A percentile compares a stretch with the other conserved stretches of the same genome.
These are phyloP conservation scores for Diutina catenulata DNA, from an alignment of 1,139 yeast genomes.

Conservation along the genomic window DNA sequence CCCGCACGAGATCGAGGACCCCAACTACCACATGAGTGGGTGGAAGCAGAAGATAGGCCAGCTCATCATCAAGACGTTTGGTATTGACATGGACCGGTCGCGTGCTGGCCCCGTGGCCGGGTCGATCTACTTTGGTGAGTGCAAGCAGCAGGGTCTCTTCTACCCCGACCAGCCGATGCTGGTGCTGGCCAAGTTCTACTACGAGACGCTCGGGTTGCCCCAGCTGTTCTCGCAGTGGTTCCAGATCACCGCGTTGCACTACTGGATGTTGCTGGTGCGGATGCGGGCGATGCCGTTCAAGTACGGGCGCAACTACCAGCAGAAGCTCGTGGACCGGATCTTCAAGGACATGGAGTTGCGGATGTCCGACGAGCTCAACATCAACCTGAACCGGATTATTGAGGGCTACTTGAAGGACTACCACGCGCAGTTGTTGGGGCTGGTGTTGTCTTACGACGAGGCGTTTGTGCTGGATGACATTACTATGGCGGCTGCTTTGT, in stretches of 20 bases:
- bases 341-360: conserved; percentile 85
- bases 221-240: conserved; percentile 89
- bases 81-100: conserved; percentile 82
- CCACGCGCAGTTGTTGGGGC: conserved; percentile 82
- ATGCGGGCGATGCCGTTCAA: conserved; percentile 94
- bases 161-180: conserved; percentile 60
- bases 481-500: conserved; percentile 75
- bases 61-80: conserved; percentile 49
- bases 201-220: conserved; percentile 72
- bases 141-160: conserved; percentile 74
- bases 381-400: conserved; percentile 71
- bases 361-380: conserved; percentile 75
- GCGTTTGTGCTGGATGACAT: conserved; percentile 77
- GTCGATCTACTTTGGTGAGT: conserved; percentile 71
- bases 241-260: conserved; percentile 80
- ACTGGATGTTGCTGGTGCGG: conserved; percentile 87
- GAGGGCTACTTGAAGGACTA: conserved; percentile 84
- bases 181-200: conserved; percentile 58
- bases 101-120: conserved; percentile 95
- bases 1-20: conserved; percentile 45
- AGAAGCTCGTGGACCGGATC: conserved; percentile 78
- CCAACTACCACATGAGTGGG: conserved; percentile 43
- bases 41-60: conserved; percentile 72
- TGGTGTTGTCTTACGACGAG: conserved; percentile 86
- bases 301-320: conserved; percentile 83